Percentiles rank a stretch among this genome's conserved stretches.
These are phyloP conservation scores for Mentha longifolia DNA, from an alignment of 257 asterid genomes.

Conservation along the genomic window DNA sequence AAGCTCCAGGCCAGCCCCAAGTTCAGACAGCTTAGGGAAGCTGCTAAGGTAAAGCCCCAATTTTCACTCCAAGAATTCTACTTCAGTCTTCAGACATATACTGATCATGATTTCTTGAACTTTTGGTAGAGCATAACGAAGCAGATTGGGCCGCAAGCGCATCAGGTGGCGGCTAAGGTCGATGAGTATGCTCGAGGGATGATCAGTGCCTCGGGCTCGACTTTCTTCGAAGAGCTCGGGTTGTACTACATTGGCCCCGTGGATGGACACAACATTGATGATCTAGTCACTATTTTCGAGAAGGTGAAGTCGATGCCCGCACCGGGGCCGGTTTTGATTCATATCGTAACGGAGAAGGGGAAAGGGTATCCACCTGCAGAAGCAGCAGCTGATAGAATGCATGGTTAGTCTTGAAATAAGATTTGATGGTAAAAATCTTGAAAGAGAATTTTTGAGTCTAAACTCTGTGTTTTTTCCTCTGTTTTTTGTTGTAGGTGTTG, in stretches of 20 bases:
- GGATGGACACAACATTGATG: slow-evolving; percentile 19
- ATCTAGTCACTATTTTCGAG: slow-evolving; percentile 15
- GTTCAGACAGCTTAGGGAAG: slow-evolving; percentile 25
- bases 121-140: slow-evolving; percentile 1
- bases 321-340: slow-evolving; percentile 24
- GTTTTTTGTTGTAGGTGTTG: slow-evolving; percentile 19
- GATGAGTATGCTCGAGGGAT: slow-evolving; percentile 28
- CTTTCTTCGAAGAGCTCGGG: slow-evolving; percentile 27
- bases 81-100: no score
- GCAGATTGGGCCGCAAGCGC: slow-evolving; percentile 22
- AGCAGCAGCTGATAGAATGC: slow-evolving; percentile 26
- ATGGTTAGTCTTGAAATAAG: neutral
- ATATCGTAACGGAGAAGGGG: slow-evolving; percentile 17
- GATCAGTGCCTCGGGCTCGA: slow-evolving; percentile 14
- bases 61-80: no score
- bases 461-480: neutral
- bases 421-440: neutral
- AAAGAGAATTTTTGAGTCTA: neutral
- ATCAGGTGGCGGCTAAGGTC: slow-evolving; percentile 21
- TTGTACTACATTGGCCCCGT: slow-evolving; percentile 25
- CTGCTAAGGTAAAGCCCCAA: slow-evolving; percentile 18
- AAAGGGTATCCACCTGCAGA: slow-evolving; percentile 25
- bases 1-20: slow-evolving; percentile 28
- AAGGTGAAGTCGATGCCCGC: slow-evolving; percentile 18
- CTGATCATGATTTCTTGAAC: neutral